Evolutionary conservation across 2,329 filamentous ascomycete genomes (phyloP).

Genomic region (Plenodomus biglobosus): DNA sequence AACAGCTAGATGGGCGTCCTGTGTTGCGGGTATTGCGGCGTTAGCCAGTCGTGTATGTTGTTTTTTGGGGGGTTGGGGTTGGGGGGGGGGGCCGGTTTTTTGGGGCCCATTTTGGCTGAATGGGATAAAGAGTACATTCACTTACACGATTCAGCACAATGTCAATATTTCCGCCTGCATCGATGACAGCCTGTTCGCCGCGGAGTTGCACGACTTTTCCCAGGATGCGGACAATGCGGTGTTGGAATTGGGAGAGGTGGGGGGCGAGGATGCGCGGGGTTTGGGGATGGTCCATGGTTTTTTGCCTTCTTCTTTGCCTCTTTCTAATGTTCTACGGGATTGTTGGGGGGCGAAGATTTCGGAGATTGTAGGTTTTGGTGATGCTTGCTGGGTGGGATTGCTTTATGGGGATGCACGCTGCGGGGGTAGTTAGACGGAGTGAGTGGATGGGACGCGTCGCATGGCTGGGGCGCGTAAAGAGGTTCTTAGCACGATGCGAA

Average conservation of each 20-base stretch:
- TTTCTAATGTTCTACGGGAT: too few relatives aligned
- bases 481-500: constrained; percentile 8
- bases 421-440: neutral
- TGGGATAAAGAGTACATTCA: too few relatives aligned
- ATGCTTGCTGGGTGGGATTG: neutral
- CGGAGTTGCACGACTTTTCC: constrained; percentile 82
- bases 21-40: too few relatives aligned
- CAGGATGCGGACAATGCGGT: constrained; percentile 76
- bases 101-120: too few relatives aligned
- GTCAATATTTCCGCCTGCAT: constrained; percentile 75
- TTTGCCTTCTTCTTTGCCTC: constrained; percentile 1
- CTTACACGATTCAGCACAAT: constrained; percentile 71
- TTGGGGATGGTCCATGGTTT: constrained; percentile 42
- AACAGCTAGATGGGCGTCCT: constrained; percentile 68
- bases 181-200: constrained; percentile 77
- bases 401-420: neutral
- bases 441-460: constrained; percentile 9
- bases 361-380: neutral
- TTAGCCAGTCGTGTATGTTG: too few relatives aligned
- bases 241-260: constrained; percentile 73
- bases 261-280: constrained; percentile 81
- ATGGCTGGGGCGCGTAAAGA: constrained; percentile 1
- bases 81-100: too few relatives aligned
- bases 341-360: too few relatives aligned
- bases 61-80: too few relatives aligned